A percentile compares a stretch with the other conserved stretches of the same genome.
Evolutionary conservation across 148 eudicot genomes (phyloP).

Genomic region (Amaranthus hypochondriacus): DNA sequence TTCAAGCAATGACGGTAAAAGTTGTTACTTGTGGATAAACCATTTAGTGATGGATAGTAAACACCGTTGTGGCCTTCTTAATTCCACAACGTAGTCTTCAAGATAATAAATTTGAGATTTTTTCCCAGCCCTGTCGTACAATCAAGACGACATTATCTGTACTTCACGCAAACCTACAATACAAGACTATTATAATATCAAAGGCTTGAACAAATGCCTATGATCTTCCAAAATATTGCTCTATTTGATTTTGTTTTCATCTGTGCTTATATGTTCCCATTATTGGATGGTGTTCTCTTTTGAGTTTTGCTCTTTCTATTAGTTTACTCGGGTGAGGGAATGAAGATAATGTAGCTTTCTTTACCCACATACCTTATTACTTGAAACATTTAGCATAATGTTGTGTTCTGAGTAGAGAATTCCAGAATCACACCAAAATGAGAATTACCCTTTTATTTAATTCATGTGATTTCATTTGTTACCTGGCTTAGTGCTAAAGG

Average conservation of each 20-base stretch:
- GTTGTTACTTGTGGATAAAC: not conserved
- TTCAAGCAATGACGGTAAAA: not conserved
- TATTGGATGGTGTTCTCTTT: not conserved
- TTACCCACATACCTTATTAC: not conserved
- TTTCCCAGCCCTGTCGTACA: not conserved
- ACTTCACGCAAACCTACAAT: not conserved
- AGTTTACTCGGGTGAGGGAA: not conserved
- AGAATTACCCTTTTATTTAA: not conserved
- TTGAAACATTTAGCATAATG: slow-evolving; percentile 9
- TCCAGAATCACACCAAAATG: not conserved
- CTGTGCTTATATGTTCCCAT: not conserved
- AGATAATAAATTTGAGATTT: not conserved
- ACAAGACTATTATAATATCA: not conserved
- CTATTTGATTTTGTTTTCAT: not conserved
- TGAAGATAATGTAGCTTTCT: too few species aligned
- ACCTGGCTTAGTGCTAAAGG: not conserved
- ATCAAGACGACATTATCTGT: not conserved
- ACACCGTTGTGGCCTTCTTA: not conserved
- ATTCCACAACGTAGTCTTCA: not conserved
- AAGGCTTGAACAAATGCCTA: not conserved
- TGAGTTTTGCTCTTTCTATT: not conserved
- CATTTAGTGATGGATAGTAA: not conserved
- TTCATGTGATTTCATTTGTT: not conserved
- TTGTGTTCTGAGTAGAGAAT: not conserved
- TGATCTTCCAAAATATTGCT: not conserved